Percentiles rank a stretch among this genome's conserved stretches.
Conservation (phyloP, 2,329 filamentous ascomycete genomes). For the Fusarium sp. region DNA sequence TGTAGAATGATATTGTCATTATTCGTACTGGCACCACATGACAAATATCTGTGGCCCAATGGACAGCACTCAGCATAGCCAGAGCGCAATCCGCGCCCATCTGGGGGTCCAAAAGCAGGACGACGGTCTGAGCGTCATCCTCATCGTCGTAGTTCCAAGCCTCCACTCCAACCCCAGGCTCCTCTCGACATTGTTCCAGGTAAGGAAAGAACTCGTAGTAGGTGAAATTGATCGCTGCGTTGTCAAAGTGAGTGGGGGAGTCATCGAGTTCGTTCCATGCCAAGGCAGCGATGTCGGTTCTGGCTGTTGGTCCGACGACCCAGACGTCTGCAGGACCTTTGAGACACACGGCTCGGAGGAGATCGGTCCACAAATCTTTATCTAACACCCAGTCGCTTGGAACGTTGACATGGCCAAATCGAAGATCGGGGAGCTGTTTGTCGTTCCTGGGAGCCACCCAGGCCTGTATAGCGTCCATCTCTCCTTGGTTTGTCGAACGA, state of each 20-base stretch:
- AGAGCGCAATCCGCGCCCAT: background rate
- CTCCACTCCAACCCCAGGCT: background rate
- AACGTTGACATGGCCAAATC: background rate
- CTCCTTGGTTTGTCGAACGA: too few species aligned
- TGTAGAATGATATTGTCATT: background rate
- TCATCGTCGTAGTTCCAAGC: background rate
- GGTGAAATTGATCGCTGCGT: background rate
- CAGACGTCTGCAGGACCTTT: too few species aligned
- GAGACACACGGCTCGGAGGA: background rate
- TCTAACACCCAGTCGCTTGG: background rate
- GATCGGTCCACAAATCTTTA: background rate
- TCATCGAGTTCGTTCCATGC: too few species aligned
- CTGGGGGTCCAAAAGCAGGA: background rate
- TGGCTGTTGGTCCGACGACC: background rate
- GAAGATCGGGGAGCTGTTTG: background rate
- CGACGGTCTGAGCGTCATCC: background rate
- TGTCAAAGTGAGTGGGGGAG: too few species aligned
- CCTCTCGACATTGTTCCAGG: background rate
- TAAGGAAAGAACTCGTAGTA: background rate
- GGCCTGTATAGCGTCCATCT: too few species aligned
- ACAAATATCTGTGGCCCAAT: background rate
- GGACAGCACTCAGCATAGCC: background rate
- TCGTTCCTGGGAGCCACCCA: too few species aligned
- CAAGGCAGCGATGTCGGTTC: background rate
- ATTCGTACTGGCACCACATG: background rate